These are phyloP conservation scores for Candida dajiaensis DNA, from an alignment of 805 yeast genomes.

Conservation along the genomic window DNA sequence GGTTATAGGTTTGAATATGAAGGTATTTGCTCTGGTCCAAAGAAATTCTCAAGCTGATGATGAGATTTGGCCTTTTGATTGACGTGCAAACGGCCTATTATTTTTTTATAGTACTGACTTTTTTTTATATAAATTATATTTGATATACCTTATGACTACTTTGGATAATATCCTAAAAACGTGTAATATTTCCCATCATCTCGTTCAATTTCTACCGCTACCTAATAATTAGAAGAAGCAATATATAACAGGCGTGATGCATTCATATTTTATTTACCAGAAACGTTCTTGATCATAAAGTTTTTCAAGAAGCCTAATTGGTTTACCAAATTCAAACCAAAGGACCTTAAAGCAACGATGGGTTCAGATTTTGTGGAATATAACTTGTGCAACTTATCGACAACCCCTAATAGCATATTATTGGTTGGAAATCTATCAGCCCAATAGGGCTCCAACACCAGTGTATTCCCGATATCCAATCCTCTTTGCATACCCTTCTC, in stretches of 20 bases:
- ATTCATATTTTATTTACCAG: constrained; percentile 26
- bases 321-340: constrained; percentile 72
- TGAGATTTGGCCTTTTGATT: no score
- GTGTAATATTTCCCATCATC: no score
- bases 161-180: no score
- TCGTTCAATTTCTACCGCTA: no score
- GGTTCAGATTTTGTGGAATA: constrained; percentile 72
- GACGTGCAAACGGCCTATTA: no score
- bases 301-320: constrained; percentile 60
- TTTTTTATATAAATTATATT: no score
- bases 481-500: constrained; percentile 74
- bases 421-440: constrained; percentile 76
- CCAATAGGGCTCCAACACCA: constrained; percentile 84
- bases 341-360: constrained; percentile 63
- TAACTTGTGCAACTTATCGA: constrained; percentile 86
- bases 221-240: neutral
- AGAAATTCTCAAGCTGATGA: neutral
- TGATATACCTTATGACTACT: no score
- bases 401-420: constrained; percentile 77
- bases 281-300: constrained; percentile 54
- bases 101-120: no score
- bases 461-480: constrained; percentile 75
- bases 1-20: neutral
- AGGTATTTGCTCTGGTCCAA: neutral
- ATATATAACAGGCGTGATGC: neutral